Evolutionary conservation across 768 basidiomycete genomes (phyloP), one percentile per base, ranked within the genome.

Genomic region (Lactarius psammicola): DNA sequence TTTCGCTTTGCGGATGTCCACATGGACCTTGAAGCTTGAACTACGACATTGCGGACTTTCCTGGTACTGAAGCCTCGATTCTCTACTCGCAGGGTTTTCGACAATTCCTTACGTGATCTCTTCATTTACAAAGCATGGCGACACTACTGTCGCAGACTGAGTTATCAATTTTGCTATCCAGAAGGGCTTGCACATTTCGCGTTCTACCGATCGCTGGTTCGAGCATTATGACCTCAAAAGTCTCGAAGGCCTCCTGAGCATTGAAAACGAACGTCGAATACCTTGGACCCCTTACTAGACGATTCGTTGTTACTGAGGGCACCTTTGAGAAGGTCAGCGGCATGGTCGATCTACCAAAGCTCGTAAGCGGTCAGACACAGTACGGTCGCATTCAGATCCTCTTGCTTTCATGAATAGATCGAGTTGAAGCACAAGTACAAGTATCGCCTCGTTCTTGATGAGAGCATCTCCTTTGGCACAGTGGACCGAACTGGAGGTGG

Each of bases 71-170:
- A 74, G 81, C 88, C 4, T 80, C 90, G 26, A 98, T 99, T 74
- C 83, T 98, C 67, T 99, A 98, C 76, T 89, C 95, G 0, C 97
- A 98, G 89, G 88, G 17, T 98, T 96, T 76, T 87, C 93, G 10
- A 94, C 94, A 63, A 87, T 94, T 68, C 87, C 92, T 3, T 96
- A 94, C 17, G 94, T 95, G 72, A 97, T 99, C 66, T 94, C 97
- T 0, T 92, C 96, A 2, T 99, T 98, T 78, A 93, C 92, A 81
- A 98, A 98, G 76, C 87, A 96, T 67, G 95, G 95, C 2, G 97
- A 99, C 73, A 87, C 98, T 72, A 95, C 98, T 73, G 92, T 98
- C n/a, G 95, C 94, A 2, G 97, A 99, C 76, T 87, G 94, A n/a
- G 86, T 88, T n/a, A 88, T 95, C 71, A 96, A 92, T 76, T 94